Percentiles rank a stretch among this genome's conserved stretches.
Conservation (phyloP, 371 early-diverging fungal genomes). For the Aphelidium insulamus region DNA sequence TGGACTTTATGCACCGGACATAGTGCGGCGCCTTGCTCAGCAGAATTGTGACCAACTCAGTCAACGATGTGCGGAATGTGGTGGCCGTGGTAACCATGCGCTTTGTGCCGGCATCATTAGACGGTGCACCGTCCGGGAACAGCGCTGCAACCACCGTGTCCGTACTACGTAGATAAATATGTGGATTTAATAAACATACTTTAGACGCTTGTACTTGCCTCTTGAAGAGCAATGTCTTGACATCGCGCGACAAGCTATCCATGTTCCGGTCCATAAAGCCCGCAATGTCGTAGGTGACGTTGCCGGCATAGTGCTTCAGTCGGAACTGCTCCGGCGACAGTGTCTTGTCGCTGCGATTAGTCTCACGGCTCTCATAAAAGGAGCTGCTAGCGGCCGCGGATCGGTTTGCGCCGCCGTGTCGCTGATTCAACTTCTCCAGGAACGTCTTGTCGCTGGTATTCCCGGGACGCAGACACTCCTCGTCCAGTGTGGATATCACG, state of each 20-base stretch:
- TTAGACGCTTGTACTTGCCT: conserved; percentile 3
- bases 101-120: too few species aligned
- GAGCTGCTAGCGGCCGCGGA: too few species aligned
- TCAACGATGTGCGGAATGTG: conserved; percentile 3
- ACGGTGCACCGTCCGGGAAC: too few species aligned
- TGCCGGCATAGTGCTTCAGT: conserved; percentile 29
- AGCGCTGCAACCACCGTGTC: too few species aligned
- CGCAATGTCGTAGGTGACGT: conserved; percentile 20
- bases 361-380: conserved; percentile 9
- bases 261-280: conserved; percentile 28
- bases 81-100: neutral
- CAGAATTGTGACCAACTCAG: conserved; percentile 1
- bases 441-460: conserved; percentile 10
- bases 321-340: conserved; percentile 9
- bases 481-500: conserved; percentile 27
- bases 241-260: conserved; percentile 12
- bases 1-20: conserved; percentile 25
- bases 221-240: conserved; percentile 3
- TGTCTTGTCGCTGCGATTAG: conserved; percentile 3
- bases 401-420: conserved; percentile 5
- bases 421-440: conserved; percentile 10
- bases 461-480: conserved; percentile 25
- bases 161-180: too few species aligned
- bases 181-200: conserved; percentile 7
- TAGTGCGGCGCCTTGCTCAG: conserved; percentile 14